Evolutionary conservation across 345 rosid genomes (phyloP).

Genomic region (Iberis pinnata): DNA sequence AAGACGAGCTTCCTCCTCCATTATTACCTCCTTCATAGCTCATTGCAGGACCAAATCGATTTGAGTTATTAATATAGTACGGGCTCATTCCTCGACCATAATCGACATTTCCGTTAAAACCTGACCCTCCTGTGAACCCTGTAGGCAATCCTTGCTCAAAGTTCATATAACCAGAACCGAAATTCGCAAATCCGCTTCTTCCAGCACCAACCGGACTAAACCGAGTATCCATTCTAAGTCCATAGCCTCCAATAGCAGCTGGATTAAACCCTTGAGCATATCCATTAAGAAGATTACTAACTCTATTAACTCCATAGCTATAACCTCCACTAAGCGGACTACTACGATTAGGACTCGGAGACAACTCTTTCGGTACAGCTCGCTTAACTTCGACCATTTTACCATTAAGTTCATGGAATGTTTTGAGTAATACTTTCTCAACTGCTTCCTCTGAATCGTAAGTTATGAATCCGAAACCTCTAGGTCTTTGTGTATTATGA

Average conservation of each 20-base stretch:
- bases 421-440: conserved; percentile 73
- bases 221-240: conserved; percentile 76
- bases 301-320: conserved; percentile 60
- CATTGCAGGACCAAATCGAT: conserved; percentile 58
- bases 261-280: conserved; percentile 71
- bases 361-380: conserved; percentile 92
- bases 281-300: conserved; percentile 56
- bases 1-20: conserved; percentile 56
- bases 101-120: conserved; percentile 49
- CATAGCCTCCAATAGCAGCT: conserved; percentile 32
- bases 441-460: conserved; percentile 91
- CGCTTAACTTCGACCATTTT: conserved; percentile 98
- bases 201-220: conserved; percentile 58
- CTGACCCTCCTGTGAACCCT: conserved; percentile 52
- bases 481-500: conserved; percentile 95
- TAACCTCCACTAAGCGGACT: conserved; percentile 65
- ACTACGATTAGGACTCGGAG: conserved; percentile 73
- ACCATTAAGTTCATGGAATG: conserved; percentile 93
- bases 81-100: conserved; percentile 71
- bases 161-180: conserved; percentile 54
- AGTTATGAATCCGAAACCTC: conserved; percentile 98
- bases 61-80: conserved; percentile 56
- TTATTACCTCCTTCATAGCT: conserved; percentile 48
- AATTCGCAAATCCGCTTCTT: conserved; percentile 45
- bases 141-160: conserved; percentile 64